Evolutionary conservation across 208 protist species (phyloP).

Genomic region (Trypanosoma vivax): DNA sequence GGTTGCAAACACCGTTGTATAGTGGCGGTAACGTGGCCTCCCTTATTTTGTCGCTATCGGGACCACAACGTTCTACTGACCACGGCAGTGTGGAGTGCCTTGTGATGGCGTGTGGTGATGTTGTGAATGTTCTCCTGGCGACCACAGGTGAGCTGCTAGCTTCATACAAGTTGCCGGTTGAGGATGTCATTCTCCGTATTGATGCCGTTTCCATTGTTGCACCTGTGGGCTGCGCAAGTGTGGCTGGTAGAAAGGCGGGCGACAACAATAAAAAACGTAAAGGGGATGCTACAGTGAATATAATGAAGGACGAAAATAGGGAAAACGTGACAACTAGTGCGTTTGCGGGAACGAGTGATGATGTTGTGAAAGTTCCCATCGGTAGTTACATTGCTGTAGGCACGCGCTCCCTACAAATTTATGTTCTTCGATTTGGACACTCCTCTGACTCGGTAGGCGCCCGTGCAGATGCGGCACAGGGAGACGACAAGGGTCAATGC

Average conservation of each 20-base stretch:
- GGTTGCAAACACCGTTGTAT: constrained; percentile 81
- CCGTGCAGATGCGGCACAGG: constrained; percentile 10
- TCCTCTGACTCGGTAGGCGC: neutral
- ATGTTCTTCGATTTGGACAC: constrained; percentile 51
- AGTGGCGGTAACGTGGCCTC: constrained; percentile 76
- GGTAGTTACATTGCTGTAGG: constrained; percentile 78
- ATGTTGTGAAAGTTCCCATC: constrained; percentile 12
- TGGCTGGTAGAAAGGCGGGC: neutral
- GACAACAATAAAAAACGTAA: neutral
- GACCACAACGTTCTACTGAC: neutral
- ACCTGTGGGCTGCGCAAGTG: neutral
- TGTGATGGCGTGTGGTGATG: constrained; percentile 76
- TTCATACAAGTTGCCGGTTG: constrained; percentile 68
- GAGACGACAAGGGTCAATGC: neutral
- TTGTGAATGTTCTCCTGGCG: constrained; percentile 65
- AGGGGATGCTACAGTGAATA: constrained; percentile 6
- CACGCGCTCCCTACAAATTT: constrained; percentile 76
- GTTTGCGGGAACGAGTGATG: constrained; percentile 8
- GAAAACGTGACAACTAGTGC: neutral
- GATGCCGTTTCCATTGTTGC: constrained; percentile 63
- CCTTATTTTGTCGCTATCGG: constrained; percentile 28
- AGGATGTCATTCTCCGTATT: constrained; percentile 78
- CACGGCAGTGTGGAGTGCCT: constrained; percentile 35
- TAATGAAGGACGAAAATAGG: constrained; percentile 1
- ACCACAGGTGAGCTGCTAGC: constrained; percentile 49